Conservation (phyloP, 306 rosid species). For the Biancaea sappan region DNA sequence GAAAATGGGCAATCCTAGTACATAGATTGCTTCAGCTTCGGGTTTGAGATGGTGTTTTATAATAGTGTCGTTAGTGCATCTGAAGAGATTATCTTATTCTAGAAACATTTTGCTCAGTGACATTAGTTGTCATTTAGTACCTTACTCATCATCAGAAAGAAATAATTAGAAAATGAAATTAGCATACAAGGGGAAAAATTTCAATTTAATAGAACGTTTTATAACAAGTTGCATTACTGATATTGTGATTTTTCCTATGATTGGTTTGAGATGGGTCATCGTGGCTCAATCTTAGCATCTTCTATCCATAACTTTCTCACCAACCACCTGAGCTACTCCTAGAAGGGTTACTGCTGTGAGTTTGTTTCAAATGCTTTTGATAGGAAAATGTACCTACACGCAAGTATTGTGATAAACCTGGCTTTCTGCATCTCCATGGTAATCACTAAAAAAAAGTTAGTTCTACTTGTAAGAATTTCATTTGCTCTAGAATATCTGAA, state of each 20-base stretch:
- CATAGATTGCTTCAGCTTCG: conserved; percentile 7
- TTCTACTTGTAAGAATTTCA: background rate
- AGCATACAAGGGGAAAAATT: background rate
- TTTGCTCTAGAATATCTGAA: background rate
- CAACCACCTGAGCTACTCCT: conserved; percentile 15
- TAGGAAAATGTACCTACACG: background rate
- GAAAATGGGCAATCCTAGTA: background rate
- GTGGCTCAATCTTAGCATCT: conserved; percentile 6
- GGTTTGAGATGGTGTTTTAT: conserved; percentile 19
- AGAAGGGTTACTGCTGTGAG: background rate
- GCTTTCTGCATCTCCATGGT: background rate
- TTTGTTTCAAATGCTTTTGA: conserved; percentile 21
- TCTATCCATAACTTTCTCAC: conserved; percentile 15
- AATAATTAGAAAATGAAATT: background rate
- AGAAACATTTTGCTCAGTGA: background rate
- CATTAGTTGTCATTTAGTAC: background rate
- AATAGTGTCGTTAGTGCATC: background rate
- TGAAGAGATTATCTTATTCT: background rate
- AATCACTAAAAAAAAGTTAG: background rate
- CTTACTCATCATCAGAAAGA: background rate
- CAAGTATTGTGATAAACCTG: conserved; percentile 6
- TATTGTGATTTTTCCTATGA: conserved; percentile 11
- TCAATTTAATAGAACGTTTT: background rate
- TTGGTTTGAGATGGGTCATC: conserved; percentile 1
- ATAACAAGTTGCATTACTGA: conserved; percentile 6